phyloP scores from a whole-genome alignment of 2,329 filamentous ascomycete genomes.

The Sporothrix luriei region DNA sequence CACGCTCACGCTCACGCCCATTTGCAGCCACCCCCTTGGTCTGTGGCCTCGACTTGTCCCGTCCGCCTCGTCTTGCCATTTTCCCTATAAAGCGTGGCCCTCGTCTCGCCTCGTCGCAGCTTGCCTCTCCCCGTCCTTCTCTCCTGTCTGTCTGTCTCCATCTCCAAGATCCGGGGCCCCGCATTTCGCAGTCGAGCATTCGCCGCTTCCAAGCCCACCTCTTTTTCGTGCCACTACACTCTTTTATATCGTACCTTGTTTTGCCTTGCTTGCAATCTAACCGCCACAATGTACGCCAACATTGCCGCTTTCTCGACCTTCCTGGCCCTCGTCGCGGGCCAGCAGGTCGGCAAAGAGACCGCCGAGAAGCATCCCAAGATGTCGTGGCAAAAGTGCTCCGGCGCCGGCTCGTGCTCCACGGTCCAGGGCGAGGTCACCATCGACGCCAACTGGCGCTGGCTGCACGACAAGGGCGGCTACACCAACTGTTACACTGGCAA shows the following conservation, averaged over 20 bases:
- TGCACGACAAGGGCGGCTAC: constrained; percentile 52
- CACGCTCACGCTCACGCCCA: not conserved
- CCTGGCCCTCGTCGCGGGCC: constrained; percentile 49
- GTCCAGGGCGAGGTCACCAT: constrained; percentile 54
- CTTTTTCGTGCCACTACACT: constrained; percentile 17
- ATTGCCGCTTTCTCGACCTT: constrained; percentile 49
- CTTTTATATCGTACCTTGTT: not conserved
- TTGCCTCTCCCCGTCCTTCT: constrained; percentile 11
- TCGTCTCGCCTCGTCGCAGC: not conserved
- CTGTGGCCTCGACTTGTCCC: not conserved
- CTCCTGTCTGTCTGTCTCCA: constrained; percentile 14
- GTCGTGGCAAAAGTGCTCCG: constrained; percentile 55
- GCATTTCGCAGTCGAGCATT: constrained; percentile 26
- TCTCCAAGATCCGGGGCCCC: constrained; percentile 32
- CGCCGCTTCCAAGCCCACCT: not conserved
- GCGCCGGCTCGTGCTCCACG: constrained; percentile 51
- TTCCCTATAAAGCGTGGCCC: constrained; percentile 25
- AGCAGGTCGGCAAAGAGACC: constrained; percentile 51
- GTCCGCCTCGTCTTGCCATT: not conserved
- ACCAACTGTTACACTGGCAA: constrained; percentile 57
- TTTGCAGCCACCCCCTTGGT: not conserved
- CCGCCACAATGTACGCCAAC: constrained; percentile 33
- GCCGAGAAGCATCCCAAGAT: constrained; percentile 56
- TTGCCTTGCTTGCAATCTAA: not conserved
- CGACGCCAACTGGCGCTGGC: constrained; percentile 62